Evolutionary conservation across 805 yeast genomes (phyloP).

Genomic region (Yarrowia deformans): DNA sequence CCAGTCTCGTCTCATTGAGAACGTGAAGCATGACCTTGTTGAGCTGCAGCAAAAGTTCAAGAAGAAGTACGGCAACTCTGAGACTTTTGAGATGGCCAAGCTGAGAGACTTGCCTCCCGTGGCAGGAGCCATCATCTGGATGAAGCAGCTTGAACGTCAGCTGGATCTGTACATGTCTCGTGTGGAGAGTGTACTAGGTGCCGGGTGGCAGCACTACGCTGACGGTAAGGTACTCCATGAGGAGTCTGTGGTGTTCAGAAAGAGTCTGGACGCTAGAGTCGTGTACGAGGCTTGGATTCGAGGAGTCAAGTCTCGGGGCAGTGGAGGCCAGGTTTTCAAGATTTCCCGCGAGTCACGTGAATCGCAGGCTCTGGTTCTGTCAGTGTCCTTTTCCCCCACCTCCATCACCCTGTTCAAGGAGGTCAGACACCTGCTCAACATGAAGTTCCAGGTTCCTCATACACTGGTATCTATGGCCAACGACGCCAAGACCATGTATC

Average conservation of each 20-base stretch:
- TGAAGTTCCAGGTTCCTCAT: conserved; percentile 67
- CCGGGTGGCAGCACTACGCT: conserved; percentile 65
- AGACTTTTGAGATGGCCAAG: conserved; percentile 51
- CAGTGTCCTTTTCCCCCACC: conserved; percentile 61
- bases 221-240: conserved; percentile 70
- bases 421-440: conserved; percentile 57
- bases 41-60: conserved; percentile 54
- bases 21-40: conserved; percentile 58
- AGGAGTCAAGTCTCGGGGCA: conserved; percentile 25
- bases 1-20: conserved; percentile 59
- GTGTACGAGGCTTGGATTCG: conserved; percentile 61
- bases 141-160: conserved; percentile 58
- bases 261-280: conserved; percentile 55
- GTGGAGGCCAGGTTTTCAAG: conserved; percentile 54
- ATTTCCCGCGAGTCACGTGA: conserved; percentile 45
- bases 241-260: conserved; percentile 58
- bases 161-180: conserved; percentile 55
- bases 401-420: conserved; percentile 59
- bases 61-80: conserved; percentile 49
- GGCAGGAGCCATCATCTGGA: conserved; percentile 60
- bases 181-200: conserved; percentile 62
- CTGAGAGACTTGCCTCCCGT: conserved; percentile 58
- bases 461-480: conserved; percentile 57
- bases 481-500: conserved; percentile 60
- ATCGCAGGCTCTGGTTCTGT: conserved; percentile 47